phyloP scores from a whole-genome alignment of 2,329 filamentous ascomycete species.

The Nigrograna mackinnonii region DNA sequence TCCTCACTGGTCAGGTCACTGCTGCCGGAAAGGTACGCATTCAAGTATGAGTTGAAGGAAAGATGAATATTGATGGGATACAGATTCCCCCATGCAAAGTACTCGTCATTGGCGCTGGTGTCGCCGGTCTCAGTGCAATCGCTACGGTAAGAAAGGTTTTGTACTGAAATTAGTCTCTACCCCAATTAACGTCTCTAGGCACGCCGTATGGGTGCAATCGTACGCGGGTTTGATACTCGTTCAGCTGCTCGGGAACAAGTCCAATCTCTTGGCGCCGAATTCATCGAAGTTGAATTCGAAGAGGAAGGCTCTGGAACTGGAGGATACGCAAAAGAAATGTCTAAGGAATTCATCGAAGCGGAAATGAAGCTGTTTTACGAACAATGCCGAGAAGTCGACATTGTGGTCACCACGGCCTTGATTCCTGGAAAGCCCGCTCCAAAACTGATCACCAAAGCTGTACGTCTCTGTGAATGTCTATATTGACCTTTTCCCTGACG shows the following conservation, averaged over 20 bases:
- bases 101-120: slow-evolving; percentile 85
- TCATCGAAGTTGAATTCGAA: slow-evolving; percentile 77
- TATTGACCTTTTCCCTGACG: not conserved
- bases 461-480: slow-evolving; percentile 22
- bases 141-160: slow-evolving; percentile 60
- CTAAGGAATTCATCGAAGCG: slow-evolving; percentile 87
- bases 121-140: slow-evolving; percentile 86
- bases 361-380: slow-evolving; percentile 93
- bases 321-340: slow-evolving; percentile 93
- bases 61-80: not conserved
- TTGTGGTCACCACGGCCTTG: slow-evolving; percentile 89
- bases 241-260: slow-evolving; percentile 88
- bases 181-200: slow-evolving; percentile 52
- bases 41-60: not conserved
- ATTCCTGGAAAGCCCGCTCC: slow-evolving; percentile 85
- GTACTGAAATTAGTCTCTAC: not conserved
- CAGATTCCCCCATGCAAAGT: slow-evolving; percentile 91
- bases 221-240: slow-evolving; percentile 88
- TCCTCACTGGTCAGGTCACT: slow-evolving; percentile 86
- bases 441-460: slow-evolving; percentile 77
- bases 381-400: slow-evolving; percentile 85
- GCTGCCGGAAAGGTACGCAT: slow-evolving; percentile 66
- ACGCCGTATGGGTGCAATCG: slow-evolving; percentile 83
- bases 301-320: slow-evolving; percentile 81
- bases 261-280: slow-evolving; percentile 86